Conservation (phyloP, 331 rosid species). For the Dryas integrifolia region DNA sequence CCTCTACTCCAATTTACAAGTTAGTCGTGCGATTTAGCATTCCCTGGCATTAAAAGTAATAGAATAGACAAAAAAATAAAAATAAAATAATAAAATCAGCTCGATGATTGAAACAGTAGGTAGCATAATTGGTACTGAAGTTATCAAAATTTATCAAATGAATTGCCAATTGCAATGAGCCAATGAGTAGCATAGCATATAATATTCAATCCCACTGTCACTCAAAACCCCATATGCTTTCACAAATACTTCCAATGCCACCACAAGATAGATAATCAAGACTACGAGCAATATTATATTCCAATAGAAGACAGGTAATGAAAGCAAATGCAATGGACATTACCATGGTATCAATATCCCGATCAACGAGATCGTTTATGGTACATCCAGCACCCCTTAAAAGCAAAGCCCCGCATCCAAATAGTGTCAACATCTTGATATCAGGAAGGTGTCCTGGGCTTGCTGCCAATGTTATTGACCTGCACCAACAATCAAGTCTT, state of each 20-base stretch:
- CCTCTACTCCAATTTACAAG: neutral
- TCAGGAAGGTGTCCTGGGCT: constrained; percentile 76
- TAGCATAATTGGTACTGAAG: too few species aligned
- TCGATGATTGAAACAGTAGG: too few species aligned
- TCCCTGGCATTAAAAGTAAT: neutral
- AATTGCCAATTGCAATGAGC: too few species aligned
- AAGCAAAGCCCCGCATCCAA: constrained; percentile 82
- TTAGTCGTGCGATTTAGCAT: neutral
- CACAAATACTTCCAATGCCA: neutral
- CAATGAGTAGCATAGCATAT: too few species aligned
- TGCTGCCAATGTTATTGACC: constrained; percentile 85
- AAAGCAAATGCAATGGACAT: constrained; percentile 5
- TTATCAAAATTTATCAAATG: too few species aligned
- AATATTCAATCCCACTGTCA: too few species aligned
- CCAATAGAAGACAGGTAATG: neutral
- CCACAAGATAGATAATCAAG: neutral
- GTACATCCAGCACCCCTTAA: constrained; percentile 93
- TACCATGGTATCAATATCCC: constrained; percentile 77
- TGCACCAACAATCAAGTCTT: constrained; percentile 24
- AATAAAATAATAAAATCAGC: too few species aligned
- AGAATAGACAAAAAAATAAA: too few species aligned
- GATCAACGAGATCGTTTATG: constrained; percentile 78
- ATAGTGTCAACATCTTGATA: constrained; percentile 63
- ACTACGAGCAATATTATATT: constrained; percentile 3
- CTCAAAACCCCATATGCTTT: too few species aligned